phyloP scores from a whole-genome alignment of 352 stramenopile genomes.

The Phytophthora aleatoria region DNA sequence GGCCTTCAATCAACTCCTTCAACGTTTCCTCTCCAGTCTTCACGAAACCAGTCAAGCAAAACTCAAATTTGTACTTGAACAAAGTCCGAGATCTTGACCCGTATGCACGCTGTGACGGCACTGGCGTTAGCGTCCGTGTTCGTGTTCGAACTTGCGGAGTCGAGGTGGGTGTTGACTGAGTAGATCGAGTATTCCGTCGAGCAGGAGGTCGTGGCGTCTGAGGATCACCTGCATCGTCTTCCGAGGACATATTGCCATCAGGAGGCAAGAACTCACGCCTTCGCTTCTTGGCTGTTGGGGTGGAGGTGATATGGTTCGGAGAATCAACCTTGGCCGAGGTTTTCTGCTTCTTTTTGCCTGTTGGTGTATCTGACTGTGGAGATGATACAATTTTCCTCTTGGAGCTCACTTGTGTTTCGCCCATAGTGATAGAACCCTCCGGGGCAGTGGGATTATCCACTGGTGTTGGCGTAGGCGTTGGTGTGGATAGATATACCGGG shows the following conservation, averaged over 20 bases:
- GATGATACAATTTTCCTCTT: constrained; percentile 25
- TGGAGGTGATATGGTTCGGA: constrained; percentile 9
- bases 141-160: constrained; percentile 59
- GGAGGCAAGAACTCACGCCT: constrained; percentile 26
- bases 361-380: constrained; percentile 2
- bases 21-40: constrained; percentile 54
- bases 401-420: not conserved
- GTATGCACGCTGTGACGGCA: constrained; percentile 56
- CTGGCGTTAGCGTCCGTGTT: constrained; percentile 47
- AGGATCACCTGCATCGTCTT: constrained; percentile 3
- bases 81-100: constrained; percentile 55
- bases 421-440: constrained; percentile 1
- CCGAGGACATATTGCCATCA: constrained; percentile 7
- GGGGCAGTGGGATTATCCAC: constrained; percentile 3
- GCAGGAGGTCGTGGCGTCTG: constrained; percentile 24
- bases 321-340: constrained; percentile 7
- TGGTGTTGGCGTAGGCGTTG: constrained; percentile 18
- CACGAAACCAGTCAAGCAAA: constrained; percentile 76
- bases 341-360: constrained; percentile 27
- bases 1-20: constrained; percentile 64
- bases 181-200: constrained; percentile 26
- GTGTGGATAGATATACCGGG: constrained; percentile 23
- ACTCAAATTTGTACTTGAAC: constrained; percentile 80
- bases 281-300: constrained; percentile 21
- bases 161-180: constrained; percentile 40